A percentile compares a stretch with the other conserved stretches of the same genome.
Conservation (phyloP, 176 grass and related monocot species). For the Carex littledalei region DNA sequence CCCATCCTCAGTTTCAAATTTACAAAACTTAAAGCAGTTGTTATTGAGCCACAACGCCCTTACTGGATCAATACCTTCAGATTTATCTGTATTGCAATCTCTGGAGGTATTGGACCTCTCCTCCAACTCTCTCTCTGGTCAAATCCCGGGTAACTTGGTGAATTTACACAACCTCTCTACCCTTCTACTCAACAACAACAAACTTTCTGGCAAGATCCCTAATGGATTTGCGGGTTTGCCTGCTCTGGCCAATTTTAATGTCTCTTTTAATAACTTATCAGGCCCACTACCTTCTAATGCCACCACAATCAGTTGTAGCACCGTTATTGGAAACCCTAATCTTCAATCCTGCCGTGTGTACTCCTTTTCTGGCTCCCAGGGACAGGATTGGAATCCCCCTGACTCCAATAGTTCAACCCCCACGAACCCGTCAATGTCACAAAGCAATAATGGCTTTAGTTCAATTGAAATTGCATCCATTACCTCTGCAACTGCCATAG, state of each 20-base stretch:
- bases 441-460: conserved; percentile 59
- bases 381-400: conserved; percentile 37
- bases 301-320: conserved; percentile 63
- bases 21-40: conserved; percentile 44
- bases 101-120: conserved; percentile 82
- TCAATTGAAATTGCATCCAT: conserved; percentile 94
- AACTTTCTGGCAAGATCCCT: conserved; percentile 79
- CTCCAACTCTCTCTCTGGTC: conserved; percentile 61
- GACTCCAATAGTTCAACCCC: conserved; percentile 38
- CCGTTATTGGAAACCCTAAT: conserved; percentile 78
- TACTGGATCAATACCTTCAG: conserved; percentile 59
- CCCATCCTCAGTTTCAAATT: conserved; percentile 51
- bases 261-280: conserved; percentile 98
- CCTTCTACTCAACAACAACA: conserved; percentile 84
- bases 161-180: conserved; percentile 63
- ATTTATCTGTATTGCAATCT: conserved; percentile 43
- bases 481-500: conserved; percentile 84
- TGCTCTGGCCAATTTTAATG: conserved; percentile 64
- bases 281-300: conserved; percentile 70
- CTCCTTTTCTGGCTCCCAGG: conserved; percentile 62
- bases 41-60: conserved; percentile 70
- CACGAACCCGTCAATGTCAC: conserved; percentile 24
- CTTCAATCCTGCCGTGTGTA: conserved; percentile 74
- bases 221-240: conserved; percentile 43
- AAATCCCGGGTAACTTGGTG: conserved; percentile 59